Percentiles rank a stretch among this genome's conserved stretches.
These are phyloP conservation scores for Schizochytrium sp. DNA, from an alignment of 108 stramenopile species.

Conservation along the genomic window DNA sequence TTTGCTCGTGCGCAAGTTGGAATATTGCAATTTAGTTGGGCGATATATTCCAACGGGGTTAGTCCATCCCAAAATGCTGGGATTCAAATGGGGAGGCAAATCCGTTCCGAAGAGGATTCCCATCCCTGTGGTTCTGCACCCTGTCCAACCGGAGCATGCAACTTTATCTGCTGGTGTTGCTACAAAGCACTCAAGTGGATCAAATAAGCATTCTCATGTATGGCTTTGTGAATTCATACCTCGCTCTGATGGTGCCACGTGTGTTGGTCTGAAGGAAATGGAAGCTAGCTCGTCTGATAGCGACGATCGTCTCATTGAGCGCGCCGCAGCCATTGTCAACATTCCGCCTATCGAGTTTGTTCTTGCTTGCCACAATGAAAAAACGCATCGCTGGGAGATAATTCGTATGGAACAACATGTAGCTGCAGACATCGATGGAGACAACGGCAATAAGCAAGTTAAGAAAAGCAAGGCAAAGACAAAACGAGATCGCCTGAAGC, in stretches of 20 bases:
- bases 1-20: neutral
- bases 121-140: constrained; percentile 6
- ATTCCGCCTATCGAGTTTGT: neutral
- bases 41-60: neutral
- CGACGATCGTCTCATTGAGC: neutral
- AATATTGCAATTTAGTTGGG: neutral
- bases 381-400: constrained; percentile 5
- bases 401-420: neutral
- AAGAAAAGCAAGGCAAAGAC: constrained; percentile 55
- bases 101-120: neutral
- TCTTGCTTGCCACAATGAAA: neutral
- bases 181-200: neutral
- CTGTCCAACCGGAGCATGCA: neutral
- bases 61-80: neutral
- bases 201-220: neutral
- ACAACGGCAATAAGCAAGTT: neutral
- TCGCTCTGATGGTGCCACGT: neutral
- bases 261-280: neutral
- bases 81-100: constrained; percentile 20
- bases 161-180: too few species aligned
- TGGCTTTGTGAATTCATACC: neutral
- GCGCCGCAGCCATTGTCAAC: neutral
- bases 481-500: constrained; percentile 1
- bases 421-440: neutral
- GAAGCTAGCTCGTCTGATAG: neutral